phyloP scores from a whole-genome alignment of 2,329 filamentous ascomycete genomes.

The Huntiella decipiens region DNA sequence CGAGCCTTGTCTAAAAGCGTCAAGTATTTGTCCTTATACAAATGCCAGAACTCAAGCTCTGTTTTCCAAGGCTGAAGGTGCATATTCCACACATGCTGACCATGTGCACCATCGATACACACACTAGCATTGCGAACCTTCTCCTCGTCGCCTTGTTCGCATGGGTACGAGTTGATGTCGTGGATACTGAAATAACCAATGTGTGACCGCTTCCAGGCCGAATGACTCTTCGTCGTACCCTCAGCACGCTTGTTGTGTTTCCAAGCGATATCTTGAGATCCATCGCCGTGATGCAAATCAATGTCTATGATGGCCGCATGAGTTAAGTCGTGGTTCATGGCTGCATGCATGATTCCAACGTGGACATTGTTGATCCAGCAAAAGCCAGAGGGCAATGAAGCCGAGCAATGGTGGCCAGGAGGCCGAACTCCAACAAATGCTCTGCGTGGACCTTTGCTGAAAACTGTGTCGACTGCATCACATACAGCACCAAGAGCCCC shows the following conservation, averaged over 20 bases:
- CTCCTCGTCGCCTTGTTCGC: constrained; percentile 78
- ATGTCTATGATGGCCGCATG: constrained; percentile 91
- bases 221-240: constrained; percentile 52
- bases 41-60: constrained; percentile 66
- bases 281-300: constrained; percentile 81
- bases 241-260: constrained; percentile 65
- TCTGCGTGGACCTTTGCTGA: constrained; percentile 42
- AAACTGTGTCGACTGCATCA: constrained; percentile 77
- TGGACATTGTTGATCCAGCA: constrained; percentile 99
- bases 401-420: constrained; percentile 88
- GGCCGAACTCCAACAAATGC: constrained; percentile 87
- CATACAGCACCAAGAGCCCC: constrained; percentile 83
- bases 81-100: constrained; percentile 90
- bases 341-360: constrained; percentile 82
- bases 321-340: constrained; percentile 66
- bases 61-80: constrained; percentile 79
- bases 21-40: constrained; percentile 66
- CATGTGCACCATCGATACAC: constrained; percentile 85
- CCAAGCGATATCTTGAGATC: constrained; percentile 91
- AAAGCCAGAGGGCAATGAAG: constrained; percentile 77
- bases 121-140: constrained; percentile 89
- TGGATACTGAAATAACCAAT: constrained; percentile 95
- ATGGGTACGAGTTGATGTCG: constrained; percentile 97
- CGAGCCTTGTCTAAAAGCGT: constrained; percentile 66
- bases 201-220: constrained; percentile 60